A percentile compares a stretch with the other conserved stretches of the same genome.
phyloP scores from a whole-genome alignment of 1,139 yeast genomes.

The Meyerozyma smithsonii region DNA sequence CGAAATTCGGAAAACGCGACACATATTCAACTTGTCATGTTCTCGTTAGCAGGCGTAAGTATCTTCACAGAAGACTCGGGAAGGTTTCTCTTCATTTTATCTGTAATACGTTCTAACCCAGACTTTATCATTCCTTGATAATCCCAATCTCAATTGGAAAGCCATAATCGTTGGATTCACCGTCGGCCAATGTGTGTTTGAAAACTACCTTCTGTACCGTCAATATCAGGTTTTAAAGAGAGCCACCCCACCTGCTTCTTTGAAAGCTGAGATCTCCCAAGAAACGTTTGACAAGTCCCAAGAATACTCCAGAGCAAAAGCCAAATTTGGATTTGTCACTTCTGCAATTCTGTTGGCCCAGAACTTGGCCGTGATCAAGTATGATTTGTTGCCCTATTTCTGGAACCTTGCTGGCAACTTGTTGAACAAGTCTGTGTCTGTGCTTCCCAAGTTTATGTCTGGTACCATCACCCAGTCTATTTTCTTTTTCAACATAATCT shows the following conservation, averaged over 20 bases:
- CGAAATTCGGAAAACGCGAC: background rate
- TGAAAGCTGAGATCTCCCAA: constrained; percentile 60
- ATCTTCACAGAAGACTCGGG: background rate
- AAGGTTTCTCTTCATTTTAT: background rate
- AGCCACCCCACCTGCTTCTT: constrained; percentile 56
- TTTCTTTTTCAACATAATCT: constrained; percentile 50
- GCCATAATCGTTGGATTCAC: constrained; percentile 68
- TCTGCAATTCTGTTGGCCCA: constrained; percentile 49
- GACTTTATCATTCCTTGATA: constrained; percentile 38
- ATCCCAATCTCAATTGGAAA: constrained; percentile 74
- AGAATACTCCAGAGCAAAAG: constrained; percentile 77
- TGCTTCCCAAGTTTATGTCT: constrained; percentile 41
- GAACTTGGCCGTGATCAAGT: constrained; percentile 55
- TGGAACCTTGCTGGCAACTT: constrained; percentile 54
- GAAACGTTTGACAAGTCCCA: constrained; percentile 78
- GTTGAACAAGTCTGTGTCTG: constrained; percentile 25
- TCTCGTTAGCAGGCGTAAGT: constrained; percentile 20
- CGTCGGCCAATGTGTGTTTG: constrained; percentile 69
- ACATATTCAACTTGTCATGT: constrained; percentile 10
- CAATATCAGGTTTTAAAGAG: constrained; percentile 64
- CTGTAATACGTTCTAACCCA: constrained; percentile 8
- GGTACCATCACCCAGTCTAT: constrained; percentile 67
- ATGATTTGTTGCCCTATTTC: constrained; percentile 60
- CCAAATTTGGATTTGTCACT: constrained; percentile 60
- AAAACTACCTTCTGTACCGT: constrained; percentile 67